phyloP scores from a whole-genome alignment of 768 basidiomycete species.

The Mycena amicta region DNA sequence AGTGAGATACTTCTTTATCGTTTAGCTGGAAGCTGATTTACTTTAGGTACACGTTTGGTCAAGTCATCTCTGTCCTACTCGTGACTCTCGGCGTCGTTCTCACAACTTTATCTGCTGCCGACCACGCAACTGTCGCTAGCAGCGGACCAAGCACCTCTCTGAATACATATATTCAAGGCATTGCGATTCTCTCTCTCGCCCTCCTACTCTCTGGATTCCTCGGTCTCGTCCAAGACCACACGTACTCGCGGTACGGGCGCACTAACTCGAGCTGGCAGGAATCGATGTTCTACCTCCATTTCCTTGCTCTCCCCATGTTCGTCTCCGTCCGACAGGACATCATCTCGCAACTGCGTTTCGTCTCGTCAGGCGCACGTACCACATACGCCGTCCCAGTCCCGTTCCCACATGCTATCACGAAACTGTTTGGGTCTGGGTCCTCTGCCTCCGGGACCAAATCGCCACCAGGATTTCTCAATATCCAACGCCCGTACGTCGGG shows the following conservation, averaged over 20 bases:
- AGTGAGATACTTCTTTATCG: conserved; percentile 39
- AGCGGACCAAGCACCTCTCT: conserved; percentile 29
- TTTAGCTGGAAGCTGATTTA: conserved; percentile 10
- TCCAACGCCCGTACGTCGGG: conserved; percentile 28
- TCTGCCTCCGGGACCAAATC: too few relatives aligned
- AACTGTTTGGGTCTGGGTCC: background rate
- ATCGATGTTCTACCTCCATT: conserved; percentile 89
- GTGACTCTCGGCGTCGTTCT: conserved; percentile 79
- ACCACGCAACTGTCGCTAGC: conserved; percentile 14
- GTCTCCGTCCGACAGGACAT: conserved; percentile 59
- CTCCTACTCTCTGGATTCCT: conserved; percentile 81
- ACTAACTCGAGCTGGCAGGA: conserved; percentile 72
- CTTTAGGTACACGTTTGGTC: conserved; percentile 62
- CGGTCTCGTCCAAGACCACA: conserved; percentile 84
- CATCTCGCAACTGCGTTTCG: conserved; percentile 41
- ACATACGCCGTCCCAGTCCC: conserved; percentile 31
- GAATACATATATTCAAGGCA: conserved; percentile 65
- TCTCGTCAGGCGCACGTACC: conserved; percentile 44
- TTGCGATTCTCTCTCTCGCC: conserved; percentile 73
- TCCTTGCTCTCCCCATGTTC: conserved; percentile 80
- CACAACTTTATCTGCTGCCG: conserved; percentile 75
- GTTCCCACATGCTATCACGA: background rate
- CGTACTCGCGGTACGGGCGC: conserved; percentile 45
- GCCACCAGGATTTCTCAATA: conserved; percentile 25
- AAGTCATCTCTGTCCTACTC: conserved; percentile 75